Conservation (phyloP, 805 yeast genomes). For the Yarrowia hollandica region DNA sequence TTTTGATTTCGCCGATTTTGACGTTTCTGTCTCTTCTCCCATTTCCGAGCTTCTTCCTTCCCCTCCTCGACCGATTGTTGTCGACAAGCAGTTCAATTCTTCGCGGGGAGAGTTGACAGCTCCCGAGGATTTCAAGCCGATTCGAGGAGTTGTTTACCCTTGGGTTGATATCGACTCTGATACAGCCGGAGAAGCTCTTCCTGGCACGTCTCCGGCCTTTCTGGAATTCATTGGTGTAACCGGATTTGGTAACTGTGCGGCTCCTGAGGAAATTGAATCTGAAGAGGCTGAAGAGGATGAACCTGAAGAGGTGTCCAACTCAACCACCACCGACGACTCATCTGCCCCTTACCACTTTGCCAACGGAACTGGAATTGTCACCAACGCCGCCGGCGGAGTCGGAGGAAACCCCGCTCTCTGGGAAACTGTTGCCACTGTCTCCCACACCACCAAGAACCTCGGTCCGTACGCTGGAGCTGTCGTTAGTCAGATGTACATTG, state of each 20-base stretch:
- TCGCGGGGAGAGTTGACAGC: background rate
- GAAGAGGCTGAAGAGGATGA: no score
- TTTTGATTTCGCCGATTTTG: slow-evolving; percentile 42
- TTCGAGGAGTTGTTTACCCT: slow-evolving; percentile 51
- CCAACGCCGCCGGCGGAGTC: slow-evolving; percentile 45
- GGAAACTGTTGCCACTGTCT: slow-evolving; percentile 52
- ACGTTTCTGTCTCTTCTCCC: slow-evolving; percentile 47
- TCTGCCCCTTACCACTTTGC: background rate
- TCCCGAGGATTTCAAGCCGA: background rate
- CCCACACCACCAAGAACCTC: slow-evolving; percentile 49
- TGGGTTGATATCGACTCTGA: slow-evolving; percentile 42
- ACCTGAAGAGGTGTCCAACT: background rate
- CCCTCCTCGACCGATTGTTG: slow-evolving; percentile 37
- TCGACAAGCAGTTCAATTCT: background rate
- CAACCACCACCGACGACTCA: background rate
- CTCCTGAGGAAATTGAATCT: no score
- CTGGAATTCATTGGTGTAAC: no score
- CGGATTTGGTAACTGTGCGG: background rate
- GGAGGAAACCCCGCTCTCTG: slow-evolving; percentile 64
- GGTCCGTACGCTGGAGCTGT: slow-evolving; percentile 51
- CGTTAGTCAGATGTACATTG: slow-evolving; percentile 56
- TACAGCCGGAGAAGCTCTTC: slow-evolving; percentile 3
- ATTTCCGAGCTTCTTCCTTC: slow-evolving; percentile 48
- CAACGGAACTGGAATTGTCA: slow-evolving; percentile 36
- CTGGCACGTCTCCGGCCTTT: no score